Evolutionary conservation across 2,329 filamentous ascomycete species (phyloP).

Genomic region (Cladophialophora immunda): DNA sequence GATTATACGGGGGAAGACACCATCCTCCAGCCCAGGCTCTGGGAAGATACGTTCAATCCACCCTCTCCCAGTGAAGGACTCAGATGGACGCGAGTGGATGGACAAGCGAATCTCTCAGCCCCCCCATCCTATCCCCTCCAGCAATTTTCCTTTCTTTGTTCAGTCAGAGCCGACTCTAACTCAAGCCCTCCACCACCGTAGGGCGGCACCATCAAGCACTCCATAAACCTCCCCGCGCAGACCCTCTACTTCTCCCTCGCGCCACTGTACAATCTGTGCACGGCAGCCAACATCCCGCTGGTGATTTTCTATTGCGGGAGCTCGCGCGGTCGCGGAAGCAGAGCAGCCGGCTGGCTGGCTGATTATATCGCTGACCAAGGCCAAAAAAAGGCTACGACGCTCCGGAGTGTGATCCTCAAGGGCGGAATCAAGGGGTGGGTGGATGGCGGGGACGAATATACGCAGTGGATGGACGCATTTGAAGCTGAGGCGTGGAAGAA

Average conservation of each 20-base stretch:
- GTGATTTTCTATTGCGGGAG: constrained; percentile 58
- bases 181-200: constrained; percentile 39
- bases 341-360: constrained; percentile 65
- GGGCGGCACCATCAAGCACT: constrained; percentile 69
- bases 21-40: background rate
- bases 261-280: constrained; percentile 47
- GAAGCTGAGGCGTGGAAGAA: constrained; percentile 35
- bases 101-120: no score
- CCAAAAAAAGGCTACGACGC: background rate
- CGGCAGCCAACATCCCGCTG: constrained; percentile 44
- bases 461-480: constrained; percentile 44
- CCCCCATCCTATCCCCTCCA: background rate
- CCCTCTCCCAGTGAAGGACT: no score
- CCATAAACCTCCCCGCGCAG: constrained; percentile 58
- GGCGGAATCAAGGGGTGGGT: constrained; percentile 48
- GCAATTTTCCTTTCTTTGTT: no score
- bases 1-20: background rate
- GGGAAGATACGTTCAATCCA: no score
- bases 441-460: constrained; percentile 41
- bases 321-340: constrained; percentile 62
- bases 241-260: constrained; percentile 50
- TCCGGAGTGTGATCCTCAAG: constrained; percentile 39
- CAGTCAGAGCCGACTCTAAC: background rate
- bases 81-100: no score
- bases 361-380: constrained; percentile 58